Percentiles rank a stretch among this genome's conserved stretches.
phyloP scores from a whole-genome alignment of 345 rosid genomes.

The Rubroshorea leprosula region DNA sequence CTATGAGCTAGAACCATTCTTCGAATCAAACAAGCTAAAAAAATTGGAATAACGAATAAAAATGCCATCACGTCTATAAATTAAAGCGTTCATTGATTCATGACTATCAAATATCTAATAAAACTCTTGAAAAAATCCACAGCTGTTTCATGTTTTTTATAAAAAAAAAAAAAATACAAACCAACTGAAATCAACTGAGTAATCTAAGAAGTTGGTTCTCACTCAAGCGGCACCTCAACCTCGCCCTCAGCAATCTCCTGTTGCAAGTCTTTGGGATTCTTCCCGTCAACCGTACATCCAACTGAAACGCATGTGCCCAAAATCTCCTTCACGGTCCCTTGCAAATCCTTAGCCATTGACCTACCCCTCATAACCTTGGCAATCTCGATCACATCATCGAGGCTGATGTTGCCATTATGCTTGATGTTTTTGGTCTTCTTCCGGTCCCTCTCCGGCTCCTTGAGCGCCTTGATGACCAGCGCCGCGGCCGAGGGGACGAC shows the following conservation, averaged over 20 bases:
- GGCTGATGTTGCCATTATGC: conserved; percentile 46
- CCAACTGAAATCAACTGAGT: conserved; percentile 1
- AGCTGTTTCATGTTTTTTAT: no score
- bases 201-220: conserved; percentile 11
- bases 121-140: no score
- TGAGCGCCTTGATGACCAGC: conserved; percentile 49
- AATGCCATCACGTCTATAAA: no score
- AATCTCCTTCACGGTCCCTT: conserved; percentile 54
- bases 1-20: no score
- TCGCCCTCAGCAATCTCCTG: conserved; percentile 45
- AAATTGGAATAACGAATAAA: not conserved
- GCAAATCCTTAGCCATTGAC: conserved; percentile 54
- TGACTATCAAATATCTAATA: no score
- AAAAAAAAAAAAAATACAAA: not conserved
- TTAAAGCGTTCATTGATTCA: no score
- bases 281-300: conserved; percentile 56
- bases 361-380: conserved; percentile 45
- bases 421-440: conserved; percentile 48
- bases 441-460: conserved; percentile 59
- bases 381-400: conserved; percentile 56
- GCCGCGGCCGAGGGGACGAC: conserved; percentile 69
- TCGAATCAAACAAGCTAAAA: not conserved
- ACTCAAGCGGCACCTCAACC: conserved; percentile 43
- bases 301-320: conserved; percentile 61
- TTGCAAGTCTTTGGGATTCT: conserved; percentile 52